Evolutionary conservation across 2,329 filamentous ascomycete species (phyloP).

Genomic region (Oidium heveae): DNA sequence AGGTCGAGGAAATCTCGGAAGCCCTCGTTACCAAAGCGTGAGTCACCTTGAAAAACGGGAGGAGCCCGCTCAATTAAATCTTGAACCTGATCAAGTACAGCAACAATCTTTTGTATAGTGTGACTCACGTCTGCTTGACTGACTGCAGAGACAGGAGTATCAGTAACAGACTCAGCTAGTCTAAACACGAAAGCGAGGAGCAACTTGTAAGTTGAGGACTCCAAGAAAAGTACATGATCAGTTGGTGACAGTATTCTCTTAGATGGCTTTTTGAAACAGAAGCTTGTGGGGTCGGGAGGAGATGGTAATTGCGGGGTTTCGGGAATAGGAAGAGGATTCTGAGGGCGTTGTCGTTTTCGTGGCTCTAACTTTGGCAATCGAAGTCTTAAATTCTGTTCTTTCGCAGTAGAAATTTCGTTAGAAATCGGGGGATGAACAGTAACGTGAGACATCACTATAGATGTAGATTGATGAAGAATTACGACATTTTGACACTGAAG

Average conservation of each 20-base stretch:
- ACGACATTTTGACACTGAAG: too few species aligned
- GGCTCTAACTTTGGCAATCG: constrained; percentile 43
- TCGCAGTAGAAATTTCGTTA: neutral
- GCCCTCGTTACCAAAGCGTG: constrained; percentile 77
- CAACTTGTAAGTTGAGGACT: constrained; percentile 49
- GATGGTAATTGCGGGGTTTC: constrained; percentile 48
- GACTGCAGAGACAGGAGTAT: constrained; percentile 39
- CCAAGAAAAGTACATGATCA: constrained; percentile 62
- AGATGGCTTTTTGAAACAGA: constrained; percentile 39
- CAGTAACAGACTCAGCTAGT: constrained; percentile 57
- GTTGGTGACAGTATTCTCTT: constrained; percentile 57
- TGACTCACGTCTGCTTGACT: constrained; percentile 30
- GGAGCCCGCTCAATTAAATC: constrained; percentile 52
- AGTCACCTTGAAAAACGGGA: constrained; percentile 60
- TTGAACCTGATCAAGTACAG: constrained; percentile 45
- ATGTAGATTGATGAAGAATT: too few species aligned
- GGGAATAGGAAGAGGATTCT: constrained; percentile 35
- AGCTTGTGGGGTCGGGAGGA: constrained; percentile 33
- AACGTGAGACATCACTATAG: too few species aligned
- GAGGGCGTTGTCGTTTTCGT: constrained; percentile 22
- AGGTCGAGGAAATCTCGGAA: constrained; percentile 67
- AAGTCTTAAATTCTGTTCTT: constrained; percentile 20
- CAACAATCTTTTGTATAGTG: constrained; percentile 35
- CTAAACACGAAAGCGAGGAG: constrained; percentile 68
- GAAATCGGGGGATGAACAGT: too few species aligned